phyloP scores from a whole-genome alignment of 2,329 filamentous ascomycete genomes.

The Chaetomiaceae sp. region DNA sequence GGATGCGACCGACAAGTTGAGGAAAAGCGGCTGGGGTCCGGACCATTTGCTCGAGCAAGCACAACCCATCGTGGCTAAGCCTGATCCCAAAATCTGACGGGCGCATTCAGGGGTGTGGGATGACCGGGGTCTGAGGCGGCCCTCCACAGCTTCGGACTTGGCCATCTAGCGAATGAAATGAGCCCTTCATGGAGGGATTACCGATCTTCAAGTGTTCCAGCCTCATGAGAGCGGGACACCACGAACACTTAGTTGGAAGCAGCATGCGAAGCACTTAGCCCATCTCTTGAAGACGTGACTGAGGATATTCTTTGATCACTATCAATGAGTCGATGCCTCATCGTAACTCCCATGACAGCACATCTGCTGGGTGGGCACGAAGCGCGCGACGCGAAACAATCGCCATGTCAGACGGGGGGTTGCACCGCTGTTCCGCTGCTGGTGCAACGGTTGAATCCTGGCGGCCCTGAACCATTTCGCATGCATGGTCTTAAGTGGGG shows the following conservation, averaged over 20 bases:
- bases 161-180: neutral
- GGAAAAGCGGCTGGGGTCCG: neutral
- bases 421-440: no score
- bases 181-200: no score
- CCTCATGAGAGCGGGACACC: no score
- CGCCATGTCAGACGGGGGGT: neutral
- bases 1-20: neutral
- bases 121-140: neutral
- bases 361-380: neutral
- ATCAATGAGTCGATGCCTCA: no score
- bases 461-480: conserved; percentile 3
- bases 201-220: no score
- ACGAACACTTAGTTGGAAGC: no score
- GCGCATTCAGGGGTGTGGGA: conserved; percentile 2
- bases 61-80: conserved; percentile 9
- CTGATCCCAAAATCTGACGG: neutral
- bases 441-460: neutral
- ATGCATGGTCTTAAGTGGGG: neutral
- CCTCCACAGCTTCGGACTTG: neutral
- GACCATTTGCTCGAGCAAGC: neutral
- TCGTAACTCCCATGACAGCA: neutral
- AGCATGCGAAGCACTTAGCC: no score
- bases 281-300: no score
- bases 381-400: neutral
- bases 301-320: no score